Conservation (phyloP, 306 rosid genomes). For the Cercis canadensis region DNA sequence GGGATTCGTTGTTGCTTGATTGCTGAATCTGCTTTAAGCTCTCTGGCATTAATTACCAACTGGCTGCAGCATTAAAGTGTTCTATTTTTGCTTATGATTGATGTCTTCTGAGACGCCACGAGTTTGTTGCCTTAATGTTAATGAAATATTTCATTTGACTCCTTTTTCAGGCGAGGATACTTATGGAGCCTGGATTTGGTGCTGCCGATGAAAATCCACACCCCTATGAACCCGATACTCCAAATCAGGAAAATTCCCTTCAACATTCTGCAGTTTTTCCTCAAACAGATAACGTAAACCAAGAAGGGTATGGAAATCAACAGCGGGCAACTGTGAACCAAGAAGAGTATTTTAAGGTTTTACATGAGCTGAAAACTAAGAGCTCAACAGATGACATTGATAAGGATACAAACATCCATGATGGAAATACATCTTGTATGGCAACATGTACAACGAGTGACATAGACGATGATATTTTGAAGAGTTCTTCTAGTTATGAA, state of each 20-base stretch:
- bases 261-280: slow-evolving; percentile 46
- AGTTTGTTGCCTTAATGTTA: not conserved
- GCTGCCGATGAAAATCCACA: slow-evolving; percentile 49
- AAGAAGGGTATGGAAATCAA: slow-evolving; percentile 40
- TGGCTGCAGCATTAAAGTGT: not conserved
- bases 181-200: slow-evolving; percentile 59
- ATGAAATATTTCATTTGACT: slow-evolving; percentile 31
- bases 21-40: slow-evolving; percentile 7
- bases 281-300: slow-evolving; percentile 38
- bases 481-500: slow-evolving; percentile 60
- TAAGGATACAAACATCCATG: slow-evolving; percentile 59
- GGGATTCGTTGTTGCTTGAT: not conserved
- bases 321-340: slow-evolving; percentile 53
- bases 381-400: slow-evolving; percentile 50
- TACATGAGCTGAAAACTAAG: slow-evolving; percentile 76
- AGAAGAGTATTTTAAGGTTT: slow-evolving; percentile 76
- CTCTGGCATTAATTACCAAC: slow-evolving; percentile 2
- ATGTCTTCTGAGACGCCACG: not conserved
- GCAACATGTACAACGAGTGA: slow-evolving; percentile 90
- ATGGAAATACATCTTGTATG: slow-evolving; percentile 78
- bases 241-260: slow-evolving; percentile 37
- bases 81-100: not conserved
- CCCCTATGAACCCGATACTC: slow-evolving; percentile 42
- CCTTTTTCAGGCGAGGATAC: slow-evolving; percentile 81
- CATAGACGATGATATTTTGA: slow-evolving; percentile 69